These are phyloP conservation scores for Saccharum hybrid DNA, from an alignment of 202 grass and related monocot species.

Conservation along the genomic window DNA sequence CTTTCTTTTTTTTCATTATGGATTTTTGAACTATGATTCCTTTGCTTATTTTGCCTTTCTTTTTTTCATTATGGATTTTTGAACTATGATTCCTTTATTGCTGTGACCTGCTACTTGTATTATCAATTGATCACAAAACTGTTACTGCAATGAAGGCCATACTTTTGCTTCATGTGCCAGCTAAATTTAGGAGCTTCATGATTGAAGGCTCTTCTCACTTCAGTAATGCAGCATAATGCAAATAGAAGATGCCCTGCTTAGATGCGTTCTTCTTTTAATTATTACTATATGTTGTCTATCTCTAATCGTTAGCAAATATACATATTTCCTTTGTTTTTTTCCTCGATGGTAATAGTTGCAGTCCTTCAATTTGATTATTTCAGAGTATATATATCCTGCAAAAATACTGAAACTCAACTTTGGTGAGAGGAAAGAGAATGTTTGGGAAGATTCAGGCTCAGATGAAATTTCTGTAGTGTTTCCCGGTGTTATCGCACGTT, in stretches of 20 bases:
- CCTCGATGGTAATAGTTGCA: conserved; percentile 14
- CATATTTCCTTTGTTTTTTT: conserved; percentile 14
- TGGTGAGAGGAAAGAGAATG: conserved; percentile 56
- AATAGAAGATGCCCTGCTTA: background rate
- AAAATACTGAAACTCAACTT: conserved; percentile 79
- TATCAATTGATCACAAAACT: no score
- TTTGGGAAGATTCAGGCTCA: conserved; percentile 67
- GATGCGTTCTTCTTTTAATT: conserved; percentile 8
- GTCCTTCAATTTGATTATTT: conserved; percentile 34
- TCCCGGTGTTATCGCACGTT: conserved; percentile 70
- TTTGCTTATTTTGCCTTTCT: no score
- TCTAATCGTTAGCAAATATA: background rate
- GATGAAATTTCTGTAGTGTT: conserved; percentile 78
- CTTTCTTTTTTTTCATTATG: no score
- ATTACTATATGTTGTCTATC: no score
- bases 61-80: no score
- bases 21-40: no score
- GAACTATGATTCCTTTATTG: no score
- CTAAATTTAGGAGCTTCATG: no score
- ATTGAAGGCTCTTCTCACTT: no score
- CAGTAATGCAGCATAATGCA: background rate
- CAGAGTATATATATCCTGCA: conserved; percentile 82
- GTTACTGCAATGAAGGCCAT: no score
- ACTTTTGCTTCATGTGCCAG: no score
- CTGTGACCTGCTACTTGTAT: no score